phyloP scores from a whole-genome alignment of 2,329 filamentous ascomycete species.

The Arachnomyces sp. region DNA sequence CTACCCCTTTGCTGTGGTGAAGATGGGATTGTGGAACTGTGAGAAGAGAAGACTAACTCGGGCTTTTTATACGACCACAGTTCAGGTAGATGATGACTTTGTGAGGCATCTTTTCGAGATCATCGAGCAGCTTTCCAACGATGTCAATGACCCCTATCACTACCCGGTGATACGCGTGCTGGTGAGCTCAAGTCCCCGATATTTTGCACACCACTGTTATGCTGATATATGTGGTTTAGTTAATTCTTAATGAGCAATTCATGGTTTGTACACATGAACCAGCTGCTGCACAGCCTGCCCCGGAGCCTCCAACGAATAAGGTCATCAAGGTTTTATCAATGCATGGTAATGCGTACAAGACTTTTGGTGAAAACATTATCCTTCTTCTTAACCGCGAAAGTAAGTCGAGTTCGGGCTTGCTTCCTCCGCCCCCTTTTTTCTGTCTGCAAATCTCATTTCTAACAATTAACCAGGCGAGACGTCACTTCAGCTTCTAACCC shows the following conservation, averaged over 20 bases:
- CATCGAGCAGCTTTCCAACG: conserved; percentile 79
- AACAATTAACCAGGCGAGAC: conserved; percentile 55
- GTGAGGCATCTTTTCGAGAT: conserved; percentile 74
- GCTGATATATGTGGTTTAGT: conserved; percentile 42
- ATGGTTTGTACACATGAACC: conserved; percentile 66
- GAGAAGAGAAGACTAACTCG: conserved; percentile 37
- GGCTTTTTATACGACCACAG: conserved; percentile 27
- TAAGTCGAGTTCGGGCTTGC: conserved; percentile 24
- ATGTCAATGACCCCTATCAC: conserved; percentile 86
- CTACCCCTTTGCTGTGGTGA: not conserved
- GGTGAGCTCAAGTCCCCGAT: conserved; percentile 45
- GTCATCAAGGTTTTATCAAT: conserved; percentile 85
- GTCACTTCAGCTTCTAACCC: conserved; percentile 85
- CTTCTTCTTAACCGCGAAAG: conserved; percentile 86
- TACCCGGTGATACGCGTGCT: conserved; percentile 90
- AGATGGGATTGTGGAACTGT: not conserved
- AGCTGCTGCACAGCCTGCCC: conserved; percentile 24
- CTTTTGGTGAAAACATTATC: conserved; percentile 96
- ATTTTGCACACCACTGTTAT: not conserved
- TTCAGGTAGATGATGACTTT: conserved; percentile 64
- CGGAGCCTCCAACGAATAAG: conserved; percentile 68
- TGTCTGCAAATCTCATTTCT: conserved; percentile 10
- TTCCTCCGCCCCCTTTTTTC: not conserved
- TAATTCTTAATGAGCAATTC: conserved; percentile 96
- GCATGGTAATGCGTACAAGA: conserved; percentile 73